Conservation (phyloP, 2,329 filamentous ascomycete species). For the Niveomyces coronatus region DNA sequence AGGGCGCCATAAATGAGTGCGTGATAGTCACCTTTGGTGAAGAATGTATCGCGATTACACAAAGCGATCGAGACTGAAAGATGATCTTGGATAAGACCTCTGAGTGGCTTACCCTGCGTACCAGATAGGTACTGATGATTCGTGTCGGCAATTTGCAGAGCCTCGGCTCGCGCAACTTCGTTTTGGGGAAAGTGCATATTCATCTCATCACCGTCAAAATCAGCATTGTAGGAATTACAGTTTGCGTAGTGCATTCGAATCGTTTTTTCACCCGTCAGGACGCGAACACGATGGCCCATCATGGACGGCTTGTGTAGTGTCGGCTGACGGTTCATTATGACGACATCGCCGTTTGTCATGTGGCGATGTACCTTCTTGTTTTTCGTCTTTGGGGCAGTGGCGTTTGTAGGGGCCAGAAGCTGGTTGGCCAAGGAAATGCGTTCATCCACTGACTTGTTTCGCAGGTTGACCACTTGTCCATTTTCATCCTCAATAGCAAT, state of each 20-base stretch:
- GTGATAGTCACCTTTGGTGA: constrained; percentile 79
- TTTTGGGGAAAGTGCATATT: constrained; percentile 99
- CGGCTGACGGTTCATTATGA: constrained; percentile 97
- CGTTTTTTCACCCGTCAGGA: constrained; percentile 88
- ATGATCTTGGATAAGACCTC: constrained; percentile 97
- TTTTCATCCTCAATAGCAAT: constrained; percentile 93
- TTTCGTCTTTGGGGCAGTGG: constrained; percentile 60
- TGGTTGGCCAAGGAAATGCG: constrained; percentile 85
- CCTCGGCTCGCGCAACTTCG: constrained; percentile 86
- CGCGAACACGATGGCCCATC: constrained; percentile 91
- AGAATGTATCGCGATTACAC: constrained; percentile 85
- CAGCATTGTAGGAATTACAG: constrained; percentile 98
- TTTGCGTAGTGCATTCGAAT: constrained; percentile 99
- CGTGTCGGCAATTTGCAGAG: constrained; percentile 85
- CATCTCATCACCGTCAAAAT: constrained; percentile 99
- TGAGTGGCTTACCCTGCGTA: constrained; percentile 83
- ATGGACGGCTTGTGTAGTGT: constrained; percentile 98
- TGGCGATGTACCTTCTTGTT: constrained; percentile 97
- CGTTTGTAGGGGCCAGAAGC: constrained; percentile 73
- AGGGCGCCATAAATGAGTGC: constrained; percentile 87
- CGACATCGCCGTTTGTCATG: constrained; percentile 91
- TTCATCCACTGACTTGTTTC: constrained; percentile 80
- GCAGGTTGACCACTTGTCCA: constrained; percentile 79
- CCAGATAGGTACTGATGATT: constrained; percentile 95
- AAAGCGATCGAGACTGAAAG: constrained; percentile 89